Percentiles rank a stretch among this genome's conserved stretches.
These are phyloP conservation scores for Nicotiana tabacum DNA, from an alignment of 257 asterid genomes.

Conservation along the genomic window DNA sequence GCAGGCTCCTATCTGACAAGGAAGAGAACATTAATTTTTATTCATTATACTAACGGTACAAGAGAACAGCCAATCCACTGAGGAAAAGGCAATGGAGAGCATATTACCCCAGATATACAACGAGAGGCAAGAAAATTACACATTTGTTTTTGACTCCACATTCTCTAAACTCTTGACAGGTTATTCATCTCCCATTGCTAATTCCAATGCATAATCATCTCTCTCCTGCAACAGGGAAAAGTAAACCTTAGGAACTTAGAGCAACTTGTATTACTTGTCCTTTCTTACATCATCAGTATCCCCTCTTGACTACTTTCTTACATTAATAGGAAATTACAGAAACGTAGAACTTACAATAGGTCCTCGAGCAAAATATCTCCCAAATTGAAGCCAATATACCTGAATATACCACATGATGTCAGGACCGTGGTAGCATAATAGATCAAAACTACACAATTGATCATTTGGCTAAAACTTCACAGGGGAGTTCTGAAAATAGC, in stretches of 20 bases:
- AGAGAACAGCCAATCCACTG: background rate
- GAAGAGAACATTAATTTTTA: background rate
- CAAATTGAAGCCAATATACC: slow-evolving; percentile 99
- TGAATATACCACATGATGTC: slow-evolving; percentile 29
- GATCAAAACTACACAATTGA: background rate
- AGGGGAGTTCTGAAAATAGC: background rate
- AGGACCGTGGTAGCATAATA: background rate
- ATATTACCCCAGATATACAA: slow-evolving; percentile 1
- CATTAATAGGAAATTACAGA: background rate
- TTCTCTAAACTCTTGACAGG: background rate
- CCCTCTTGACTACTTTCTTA: background rate
- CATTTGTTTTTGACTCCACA: slow-evolving; percentile 6
- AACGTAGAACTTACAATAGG: slow-evolving; percentile 61
- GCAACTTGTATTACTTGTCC: background rate
- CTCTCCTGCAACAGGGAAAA: slow-evolving; percentile 60
- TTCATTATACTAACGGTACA: background rate
- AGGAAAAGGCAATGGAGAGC: slow-evolving; percentile 3
- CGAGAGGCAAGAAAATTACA: slow-evolving; percentile 8
- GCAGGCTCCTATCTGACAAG: background rate
- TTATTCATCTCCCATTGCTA: slow-evolving; percentile 94
- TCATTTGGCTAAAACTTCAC: background rate
- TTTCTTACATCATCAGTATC: background rate
- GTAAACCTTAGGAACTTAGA: background rate
- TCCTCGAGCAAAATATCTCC: slow-evolving; percentile 97
- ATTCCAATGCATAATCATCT: slow-evolving; percentile 91